Conservation (phyloP, 2,329 filamentous ascomycete genomes). For the Leptoxyphium fumago region DNA sequence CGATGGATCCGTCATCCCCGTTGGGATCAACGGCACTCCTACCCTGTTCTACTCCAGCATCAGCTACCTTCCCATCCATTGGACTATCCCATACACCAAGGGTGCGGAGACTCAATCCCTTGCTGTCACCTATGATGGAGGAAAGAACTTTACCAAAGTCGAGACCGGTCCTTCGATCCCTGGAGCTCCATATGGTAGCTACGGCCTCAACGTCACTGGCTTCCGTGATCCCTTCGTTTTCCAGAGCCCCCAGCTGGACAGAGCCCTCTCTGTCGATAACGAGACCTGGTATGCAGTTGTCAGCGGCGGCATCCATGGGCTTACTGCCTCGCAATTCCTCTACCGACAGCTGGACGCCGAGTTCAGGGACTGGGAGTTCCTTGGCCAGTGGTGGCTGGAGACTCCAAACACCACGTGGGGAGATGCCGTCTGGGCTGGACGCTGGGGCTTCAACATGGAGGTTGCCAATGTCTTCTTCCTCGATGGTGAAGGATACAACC, state of each 20-base stretch:
- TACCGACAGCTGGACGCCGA: slow-evolving; percentile 24
- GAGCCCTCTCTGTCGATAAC: slow-evolving; percentile 18
- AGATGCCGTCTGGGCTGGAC: slow-evolving; percentile 11
- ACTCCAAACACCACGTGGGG: slow-evolving; percentile 8
- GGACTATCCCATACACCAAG: slow-evolving; percentile 31
- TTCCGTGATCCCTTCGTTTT: slow-evolving; percentile 31
- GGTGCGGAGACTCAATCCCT: slow-evolving; percentile 33
- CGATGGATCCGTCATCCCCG: slow-evolving; percentile 31
- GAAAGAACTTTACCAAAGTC: slow-evolving; percentile 27
- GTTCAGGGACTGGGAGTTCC: slow-evolving; percentile 25
- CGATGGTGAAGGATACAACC: slow-evolving; percentile 25
- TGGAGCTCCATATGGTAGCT: slow-evolving; percentile 23
- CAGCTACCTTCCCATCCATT: slow-evolving; percentile 30
- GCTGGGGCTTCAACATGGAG: slow-evolving; percentile 30
- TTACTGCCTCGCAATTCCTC: slow-evolving; percentile 25
- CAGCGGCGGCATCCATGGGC: slow-evolving; percentile 24
- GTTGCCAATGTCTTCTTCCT: slow-evolving; percentile 29
- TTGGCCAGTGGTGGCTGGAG: slow-evolving; percentile 28
- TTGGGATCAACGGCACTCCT: slow-evolving; percentile 28
- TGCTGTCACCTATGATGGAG: slow-evolving; percentile 16
- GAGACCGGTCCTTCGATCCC: slow-evolving; percentile 25
- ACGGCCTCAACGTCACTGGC: slow-evolving; percentile 24
- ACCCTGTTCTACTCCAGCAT: slow-evolving; percentile 33
- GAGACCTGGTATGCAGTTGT: slow-evolving; percentile 25
- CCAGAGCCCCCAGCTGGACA: slow-evolving; percentile 24